Conservation (phyloP, 1,284 basidiomycete genomes). For the Phlebopus sp. region DNA sequence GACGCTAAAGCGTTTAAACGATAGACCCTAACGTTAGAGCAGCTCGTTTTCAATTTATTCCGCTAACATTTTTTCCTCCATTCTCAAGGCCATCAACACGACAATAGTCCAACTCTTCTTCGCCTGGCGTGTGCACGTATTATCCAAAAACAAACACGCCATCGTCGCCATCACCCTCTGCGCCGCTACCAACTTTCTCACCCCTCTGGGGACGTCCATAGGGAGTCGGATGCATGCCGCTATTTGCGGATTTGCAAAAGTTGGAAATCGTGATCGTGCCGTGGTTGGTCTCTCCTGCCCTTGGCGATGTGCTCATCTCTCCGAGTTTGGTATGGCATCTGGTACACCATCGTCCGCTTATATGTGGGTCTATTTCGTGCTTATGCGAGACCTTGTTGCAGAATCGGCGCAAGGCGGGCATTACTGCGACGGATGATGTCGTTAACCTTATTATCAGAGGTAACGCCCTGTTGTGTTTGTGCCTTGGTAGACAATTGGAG, state of each 20-base stretch:
- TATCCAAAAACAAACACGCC: conserved; percentile 22
- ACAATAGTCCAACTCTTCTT: conserved; percentile 36
- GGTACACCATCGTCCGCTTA: conserved; percentile 10
- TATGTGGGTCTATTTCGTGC: too few relatives aligned
- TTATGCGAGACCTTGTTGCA: neutral
- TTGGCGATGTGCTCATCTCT: conserved; percentile 33
- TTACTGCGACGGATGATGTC: conserved; percentile 5
- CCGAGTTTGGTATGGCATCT: conserved; percentile 33
- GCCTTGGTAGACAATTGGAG: neutral
- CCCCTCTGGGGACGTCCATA: conserved; percentile 32
- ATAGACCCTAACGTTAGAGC: too few relatives aligned
- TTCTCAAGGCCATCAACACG: conserved; percentile 33
- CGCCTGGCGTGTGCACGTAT: conserved; percentile 33
- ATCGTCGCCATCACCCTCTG: conserved; percentile 17
- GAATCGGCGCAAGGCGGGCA: conserved; percentile 1
- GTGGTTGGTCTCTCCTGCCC: conserved; percentile 35
- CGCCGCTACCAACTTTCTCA: conserved; percentile 27
- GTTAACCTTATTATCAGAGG: conserved; percentile 7
- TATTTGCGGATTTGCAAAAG: conserved; percentile 35
- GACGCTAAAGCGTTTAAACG: too few relatives aligned
- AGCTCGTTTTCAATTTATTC: too few relatives aligned
- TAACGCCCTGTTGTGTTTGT: neutral
- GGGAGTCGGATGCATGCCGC: conserved; percentile 34
- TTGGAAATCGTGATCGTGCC: conserved; percentile 37
- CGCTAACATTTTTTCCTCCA: too few relatives aligned